These are phyloP conservation scores for Lolium multiflorum DNA, from an alignment of 176 grass and related monocot species.

Conservation along the genomic window DNA sequence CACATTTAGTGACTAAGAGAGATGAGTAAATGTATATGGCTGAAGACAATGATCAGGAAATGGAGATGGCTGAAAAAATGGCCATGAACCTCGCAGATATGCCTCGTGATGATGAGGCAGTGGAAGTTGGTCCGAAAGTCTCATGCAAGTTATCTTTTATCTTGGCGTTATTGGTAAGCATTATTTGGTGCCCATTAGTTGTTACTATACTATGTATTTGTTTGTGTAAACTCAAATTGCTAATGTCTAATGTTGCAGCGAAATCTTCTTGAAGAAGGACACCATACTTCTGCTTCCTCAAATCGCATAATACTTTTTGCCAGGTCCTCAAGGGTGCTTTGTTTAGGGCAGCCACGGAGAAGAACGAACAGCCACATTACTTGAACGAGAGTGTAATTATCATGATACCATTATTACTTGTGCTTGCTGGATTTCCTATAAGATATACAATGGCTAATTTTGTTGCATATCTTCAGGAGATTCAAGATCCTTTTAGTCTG, in stretches of 20 bases:
- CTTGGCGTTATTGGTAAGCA: conserved; percentile 78
- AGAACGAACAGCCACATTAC: conserved; percentile 89
- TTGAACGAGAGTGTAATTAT: conserved; percentile 75
- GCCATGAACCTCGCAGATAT: too few relatives aligned
- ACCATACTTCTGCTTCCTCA: conserved; percentile 32
- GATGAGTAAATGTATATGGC: conserved; percentile 68
- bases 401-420: conserved; percentile 15
- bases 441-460: not conserved
- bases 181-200: conserved; percentile 27
- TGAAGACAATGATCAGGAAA: conserved; percentile 72
- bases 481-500: conserved; percentile 77
- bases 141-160: too few relatives aligned
- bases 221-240: conserved; percentile 28
- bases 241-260: conserved; percentile 54
- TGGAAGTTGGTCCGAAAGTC: too few relatives aligned
- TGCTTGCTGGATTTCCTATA: conserved; percentile 26
- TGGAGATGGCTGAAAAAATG: too few relatives aligned
- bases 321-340: conserved; percentile 87
- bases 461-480: conserved; percentile 59
- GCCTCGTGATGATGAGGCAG: too few relatives aligned
- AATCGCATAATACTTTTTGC: conserved; percentile 23
- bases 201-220: conserved; percentile 18
- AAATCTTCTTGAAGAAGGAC: conserved; percentile 78
- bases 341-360: conserved; percentile 89
- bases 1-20: conserved; percentile 78